Conservation (phyloP, 768 basidiomycete genomes). For the Galerina marginata region DNA sequence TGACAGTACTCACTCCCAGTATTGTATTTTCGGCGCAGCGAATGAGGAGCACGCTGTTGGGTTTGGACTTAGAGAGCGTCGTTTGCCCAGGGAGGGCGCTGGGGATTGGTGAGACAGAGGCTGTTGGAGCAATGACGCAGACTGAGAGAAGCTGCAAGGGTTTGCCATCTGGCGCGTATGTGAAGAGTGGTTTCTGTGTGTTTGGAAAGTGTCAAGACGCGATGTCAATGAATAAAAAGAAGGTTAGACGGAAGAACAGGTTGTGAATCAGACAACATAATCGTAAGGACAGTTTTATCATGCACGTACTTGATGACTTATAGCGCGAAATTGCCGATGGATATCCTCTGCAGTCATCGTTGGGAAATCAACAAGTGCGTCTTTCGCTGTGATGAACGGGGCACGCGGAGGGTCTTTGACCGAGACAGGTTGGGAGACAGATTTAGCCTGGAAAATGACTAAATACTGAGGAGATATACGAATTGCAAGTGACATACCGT, state of each 20-base stretch:
- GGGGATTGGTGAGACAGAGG: background rate
- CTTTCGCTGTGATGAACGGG: conserved; percentile 57
- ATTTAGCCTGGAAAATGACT: conserved; percentile 45
- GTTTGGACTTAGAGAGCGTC: conserved; percentile 15
- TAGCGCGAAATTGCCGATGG: conserved; percentile 60
- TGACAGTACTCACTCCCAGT: conserved; percentile 20
- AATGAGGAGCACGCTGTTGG: conserved; percentile 11
- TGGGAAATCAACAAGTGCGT: conserved; percentile 61
- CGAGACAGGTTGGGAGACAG: conserved; percentile 49
- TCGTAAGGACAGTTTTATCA: background rate
- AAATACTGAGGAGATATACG: background rate
- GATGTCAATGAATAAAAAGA: background rate
- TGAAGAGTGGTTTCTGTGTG: conserved; percentile 21
- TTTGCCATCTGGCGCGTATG: conserved; percentile 18
- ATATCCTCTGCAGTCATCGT: conserved; percentile 62
- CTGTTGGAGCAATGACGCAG: background rate
- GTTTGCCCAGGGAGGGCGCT: conserved; percentile 8
- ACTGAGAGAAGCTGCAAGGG: conserved; percentile 16
- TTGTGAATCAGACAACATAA: too few species aligned
- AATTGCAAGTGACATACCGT: conserved; percentile 42
- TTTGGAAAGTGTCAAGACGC: too few species aligned
- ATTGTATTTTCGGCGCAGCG: conserved; percentile 19
- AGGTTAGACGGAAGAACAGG: background rate
- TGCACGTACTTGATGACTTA: conserved; percentile 66
- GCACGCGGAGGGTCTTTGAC: conserved; percentile 52